Evolutionary conservation across 352 stramenopile genomes (phyloP).

Genomic region (Phytophthora ohioensis): DNA sequence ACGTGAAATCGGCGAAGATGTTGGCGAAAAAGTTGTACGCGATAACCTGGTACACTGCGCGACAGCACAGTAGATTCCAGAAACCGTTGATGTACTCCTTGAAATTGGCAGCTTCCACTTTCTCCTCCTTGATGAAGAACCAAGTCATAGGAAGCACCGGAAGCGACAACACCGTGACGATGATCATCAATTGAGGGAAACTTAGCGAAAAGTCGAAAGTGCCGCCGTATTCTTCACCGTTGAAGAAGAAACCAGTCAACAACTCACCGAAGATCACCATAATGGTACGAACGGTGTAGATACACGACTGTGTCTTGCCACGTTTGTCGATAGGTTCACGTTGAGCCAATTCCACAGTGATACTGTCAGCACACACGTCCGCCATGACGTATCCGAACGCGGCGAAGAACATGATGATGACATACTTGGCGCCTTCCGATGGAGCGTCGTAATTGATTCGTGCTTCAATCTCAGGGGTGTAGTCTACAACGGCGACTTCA

Average conservation of each 20-base stretch:
- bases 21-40: conserved; percentile 44
- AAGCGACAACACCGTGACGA: conserved; percentile 37
- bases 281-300: conserved; percentile 49
- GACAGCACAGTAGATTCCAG: conserved; percentile 38
- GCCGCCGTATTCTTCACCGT: conserved; percentile 41
- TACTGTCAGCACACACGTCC: conserved; percentile 42
- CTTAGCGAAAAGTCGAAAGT: conserved; percentile 32
- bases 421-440: conserved; percentile 39
- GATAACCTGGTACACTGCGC: conserved; percentile 48
- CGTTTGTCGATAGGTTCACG: conserved; percentile 54
- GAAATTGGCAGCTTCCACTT: conserved; percentile 33
- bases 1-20: conserved; percentile 44
- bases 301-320: conserved; percentile 55
- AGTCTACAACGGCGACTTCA: conserved; percentile 30
- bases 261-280: conserved; percentile 51
- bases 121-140: conserved; percentile 46
- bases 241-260: conserved; percentile 58
- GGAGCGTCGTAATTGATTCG: conserved; percentile 48
- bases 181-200: conserved; percentile 48
- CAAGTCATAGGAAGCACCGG: conserved; percentile 41
- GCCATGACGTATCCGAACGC: conserved; percentile 36
- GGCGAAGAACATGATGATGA: conserved; percentile 39
- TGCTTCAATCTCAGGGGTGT: conserved; percentile 33
- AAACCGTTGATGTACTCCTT: conserved; percentile 40
- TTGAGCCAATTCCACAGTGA: conserved; percentile 62